A percentile compares a stretch with the other conserved stretches of the same genome.
These are phyloP conservation scores for Paramecium biaurelia DNA, from an alignment of 73 alveolate genomes.

Conservation along the genomic window DNA sequence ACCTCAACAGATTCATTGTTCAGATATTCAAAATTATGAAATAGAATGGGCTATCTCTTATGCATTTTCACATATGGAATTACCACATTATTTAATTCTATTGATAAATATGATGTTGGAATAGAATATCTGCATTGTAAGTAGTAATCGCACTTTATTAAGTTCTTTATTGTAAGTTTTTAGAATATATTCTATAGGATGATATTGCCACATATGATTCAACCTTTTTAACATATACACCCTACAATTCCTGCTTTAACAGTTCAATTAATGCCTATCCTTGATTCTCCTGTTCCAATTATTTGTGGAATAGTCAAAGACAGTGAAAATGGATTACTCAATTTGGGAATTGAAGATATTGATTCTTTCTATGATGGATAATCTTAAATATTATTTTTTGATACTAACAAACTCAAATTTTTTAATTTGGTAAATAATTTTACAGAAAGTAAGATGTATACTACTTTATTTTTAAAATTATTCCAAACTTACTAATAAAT, in stretches of 20 bases:
- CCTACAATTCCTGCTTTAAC: conserved; percentile 3
- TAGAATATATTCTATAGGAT: not conserved
- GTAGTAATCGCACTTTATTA: not conserved
- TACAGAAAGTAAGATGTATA: not conserved
- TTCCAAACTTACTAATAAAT: not conserved
- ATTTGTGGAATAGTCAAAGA: conserved; percentile 30
- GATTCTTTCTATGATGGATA: not conserved
- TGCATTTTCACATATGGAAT: not conserved
- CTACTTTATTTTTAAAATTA: not conserved
- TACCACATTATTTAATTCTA: not conserved
- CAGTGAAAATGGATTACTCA: not conserved
- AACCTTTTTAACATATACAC: conserved; percentile 5
- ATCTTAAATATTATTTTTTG: not conserved
- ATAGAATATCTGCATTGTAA: not conserved
- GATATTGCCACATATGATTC: not conserved
- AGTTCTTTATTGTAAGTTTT: not conserved
- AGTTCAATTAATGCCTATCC: not conserved
- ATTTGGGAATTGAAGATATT: not conserved
- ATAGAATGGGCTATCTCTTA: conserved; percentile 25
- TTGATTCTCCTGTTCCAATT: conserved; percentile 49
- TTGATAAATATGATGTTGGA: not conserved
- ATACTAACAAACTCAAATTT: not conserved
- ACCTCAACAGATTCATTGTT: not conserved
- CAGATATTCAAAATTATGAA: not conserved
- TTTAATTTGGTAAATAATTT: not conserved